Evolutionary conservation across 345 rosid species (phyloP), one percentile per base, ranked within the genome.

Genomic region (Geranium rotundifolium): DNA sequence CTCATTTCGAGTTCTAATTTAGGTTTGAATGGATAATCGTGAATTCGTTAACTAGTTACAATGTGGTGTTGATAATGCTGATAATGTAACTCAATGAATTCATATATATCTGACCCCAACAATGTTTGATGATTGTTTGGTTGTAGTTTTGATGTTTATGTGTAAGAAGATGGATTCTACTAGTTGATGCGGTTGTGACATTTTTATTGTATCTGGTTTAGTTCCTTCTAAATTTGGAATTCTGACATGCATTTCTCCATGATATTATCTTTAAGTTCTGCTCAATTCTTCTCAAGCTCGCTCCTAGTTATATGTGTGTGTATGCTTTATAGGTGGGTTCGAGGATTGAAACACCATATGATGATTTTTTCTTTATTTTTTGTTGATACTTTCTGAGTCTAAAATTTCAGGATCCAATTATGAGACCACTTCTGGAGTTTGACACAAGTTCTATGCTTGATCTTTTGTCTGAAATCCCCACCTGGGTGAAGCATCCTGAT

Each of bases 401-500:
- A 55, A 30, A 41, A 57, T 46, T 65, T 65, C 75, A 83, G 84
- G 80, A 74, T n/a, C 83, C 78, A 9, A 61, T 64, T n/a, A 65
- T 71, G 7, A 29, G 74, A 62, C 66, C 78, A 16, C 58, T 78
- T 17, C 54, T 65, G 29, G 81, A 80, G 70, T 63, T 73, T 27
- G 87, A 78, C 54, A 60, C 72, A 1, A 62, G 59, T 50, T 68
- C 74, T 10, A 15, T 78, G 69, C 75, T 73, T 50, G 77, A 66
- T 17, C 34, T 83, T 64, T 67, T 71, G 63, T 74, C 75, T 16
- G 79, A 83, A 54, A 65, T 83, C 60, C 83, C 85, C 10, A 57
- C 61, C 56, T 80, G 85, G 85, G 78, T 73, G 76, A 83, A 83
- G 62, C 78, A 80, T 57, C 85, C 85, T 1, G 80, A 79, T 59